Evolutionary conservation across 2,329 filamentous ascomycete species (phyloP), one percentile per base, ranked within the genome.

Genomic region (Hypoxylon sp.): DNA sequence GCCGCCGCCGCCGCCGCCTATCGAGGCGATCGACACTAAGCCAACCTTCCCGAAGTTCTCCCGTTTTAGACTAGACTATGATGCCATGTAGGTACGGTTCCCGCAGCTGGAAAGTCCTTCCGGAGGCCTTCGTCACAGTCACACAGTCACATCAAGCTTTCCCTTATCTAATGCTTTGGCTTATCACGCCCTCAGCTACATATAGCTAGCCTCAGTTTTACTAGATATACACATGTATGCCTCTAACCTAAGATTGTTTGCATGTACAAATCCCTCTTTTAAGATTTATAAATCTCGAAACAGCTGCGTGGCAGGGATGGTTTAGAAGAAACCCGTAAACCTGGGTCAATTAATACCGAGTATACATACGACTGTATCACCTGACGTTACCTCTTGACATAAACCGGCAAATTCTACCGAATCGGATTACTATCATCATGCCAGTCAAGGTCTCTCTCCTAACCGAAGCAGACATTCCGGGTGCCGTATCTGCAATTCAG

Each of bases 401-500:
- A 70, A 64, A 52, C 61, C 65, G 62, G 68, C 39, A 62, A 52
- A 65, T 68, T 62, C 57, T 52, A 35, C 59, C 68, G 53, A 70
- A 70, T 70, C 65, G 62, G 65, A 58, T 65, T 46, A 17, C 37
- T 37, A 6, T 65, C 58, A 63, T 35, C 32, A 77, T 77, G 76
- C 51, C 73, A 31, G 54, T 77, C 68, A 70, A 67, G 42, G 75
- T 78, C 58, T 73, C 72, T 48, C 67, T 60, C 48, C 67, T 78
- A 47, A 68, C 73, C 62, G 76, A 77, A 62, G 69, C 62, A 68
- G 76, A 78, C 52, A 77, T 77, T 32, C 76, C 76, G 55, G 75
- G 76, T 37, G 75, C 74, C 27, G 73, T 78, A 56, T 65, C 74
- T 37, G 75, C 75, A 19, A 77, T 78, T 54, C 76, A 77, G 76